These are phyloP conservation scores for Leptographium lundbergii DNA, from an alignment of 2,329 filamentous ascomycete species.

Conservation along the genomic window DNA sequence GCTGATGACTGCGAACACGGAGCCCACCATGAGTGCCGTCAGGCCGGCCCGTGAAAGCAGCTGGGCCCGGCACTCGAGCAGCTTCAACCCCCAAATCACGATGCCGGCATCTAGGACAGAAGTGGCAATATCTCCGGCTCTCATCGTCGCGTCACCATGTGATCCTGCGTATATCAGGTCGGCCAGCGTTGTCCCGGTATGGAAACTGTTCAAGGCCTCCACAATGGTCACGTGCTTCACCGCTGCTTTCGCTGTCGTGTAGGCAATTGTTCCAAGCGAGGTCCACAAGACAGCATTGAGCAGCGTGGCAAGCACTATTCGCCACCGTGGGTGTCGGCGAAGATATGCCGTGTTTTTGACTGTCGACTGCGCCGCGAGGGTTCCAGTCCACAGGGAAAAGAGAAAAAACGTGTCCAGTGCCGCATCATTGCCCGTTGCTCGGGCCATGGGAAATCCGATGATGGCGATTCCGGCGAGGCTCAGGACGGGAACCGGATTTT, in stretches of 20 bases:
- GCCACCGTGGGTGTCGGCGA: constrained; percentile 9
- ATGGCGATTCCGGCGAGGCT: constrained; percentile 21
- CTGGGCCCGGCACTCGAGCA: constrained; percentile 35
- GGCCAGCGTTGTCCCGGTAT: constrained; percentile 19
- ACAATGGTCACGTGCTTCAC: constrained; percentile 11
- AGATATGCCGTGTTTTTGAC: constrained; percentile 18
- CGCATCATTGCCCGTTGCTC: constrained; percentile 17
- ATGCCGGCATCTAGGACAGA: constrained; percentile 38
- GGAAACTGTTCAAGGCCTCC: constrained; percentile 15
- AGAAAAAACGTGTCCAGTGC: constrained; percentile 33
- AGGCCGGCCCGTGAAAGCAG: constrained; percentile 30
- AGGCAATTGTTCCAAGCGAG: constrained; percentile 30
- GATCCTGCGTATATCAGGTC: constrained; percentile 16
- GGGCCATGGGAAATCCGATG: constrained; percentile 29
- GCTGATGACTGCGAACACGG: constrained; percentile 26
- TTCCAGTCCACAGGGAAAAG: constrained; percentile 35
- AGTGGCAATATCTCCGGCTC: constrained; percentile 35
- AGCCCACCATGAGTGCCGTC: constrained; percentile 24
- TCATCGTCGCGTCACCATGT: constrained; percentile 13
- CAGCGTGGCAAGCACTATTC: constrained; percentile 22
- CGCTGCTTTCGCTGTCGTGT: constrained; percentile 26
- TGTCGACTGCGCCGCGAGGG: constrained; percentile 23
- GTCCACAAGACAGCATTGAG: constrained; percentile 37
- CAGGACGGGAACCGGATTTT: constrained; percentile 18
- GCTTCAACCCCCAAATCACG: constrained; percentile 39